These are phyloP conservation scores for Salix purpurea DNA, from an alignment of 345 rosid genomes.

Conservation along the genomic window DNA sequence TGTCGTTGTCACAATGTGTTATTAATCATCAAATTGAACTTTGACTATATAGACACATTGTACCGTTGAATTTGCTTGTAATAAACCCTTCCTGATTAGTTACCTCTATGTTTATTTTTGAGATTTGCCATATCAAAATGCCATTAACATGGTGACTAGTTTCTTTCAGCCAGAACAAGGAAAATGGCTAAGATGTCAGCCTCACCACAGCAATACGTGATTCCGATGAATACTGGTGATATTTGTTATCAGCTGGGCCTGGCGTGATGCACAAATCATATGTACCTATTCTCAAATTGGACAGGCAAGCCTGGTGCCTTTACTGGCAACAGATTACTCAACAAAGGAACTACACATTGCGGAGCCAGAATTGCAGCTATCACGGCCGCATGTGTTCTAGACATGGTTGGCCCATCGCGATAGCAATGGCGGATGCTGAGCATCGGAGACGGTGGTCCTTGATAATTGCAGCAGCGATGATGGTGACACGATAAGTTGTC, in stretches of 20 bases:
- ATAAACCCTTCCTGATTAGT: background rate
- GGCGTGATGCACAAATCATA: background rate
- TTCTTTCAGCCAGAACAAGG: background rate
- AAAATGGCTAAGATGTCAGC: background rate
- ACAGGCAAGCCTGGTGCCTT: background rate
- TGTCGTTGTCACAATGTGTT: background rate
- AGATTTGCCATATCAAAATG: background rate
- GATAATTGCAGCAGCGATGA: background rate
- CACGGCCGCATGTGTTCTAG: background rate
- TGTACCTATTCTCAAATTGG: background rate
- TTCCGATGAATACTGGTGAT: background rate
- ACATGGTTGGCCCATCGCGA: background rate
- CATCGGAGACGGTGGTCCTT: background rate
- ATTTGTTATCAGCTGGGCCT: background rate
- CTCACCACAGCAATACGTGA: background rate
- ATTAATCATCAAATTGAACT: background rate
- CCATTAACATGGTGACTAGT: background rate
- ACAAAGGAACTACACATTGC: background rate
- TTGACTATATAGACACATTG: background rate
- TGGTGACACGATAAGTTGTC: background rate
- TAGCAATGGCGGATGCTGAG: background rate
- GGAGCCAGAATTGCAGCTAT: background rate
- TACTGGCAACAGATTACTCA: background rate
- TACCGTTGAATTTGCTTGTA: background rate
- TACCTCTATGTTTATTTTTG: background rate